A percentile compares a stretch with the other conserved stretches of the same genome.
These are phyloP conservation scores for Aquanectria penicillioides DNA, from an alignment of 2,329 filamentous ascomycete species.

Conservation along the genomic window DNA sequence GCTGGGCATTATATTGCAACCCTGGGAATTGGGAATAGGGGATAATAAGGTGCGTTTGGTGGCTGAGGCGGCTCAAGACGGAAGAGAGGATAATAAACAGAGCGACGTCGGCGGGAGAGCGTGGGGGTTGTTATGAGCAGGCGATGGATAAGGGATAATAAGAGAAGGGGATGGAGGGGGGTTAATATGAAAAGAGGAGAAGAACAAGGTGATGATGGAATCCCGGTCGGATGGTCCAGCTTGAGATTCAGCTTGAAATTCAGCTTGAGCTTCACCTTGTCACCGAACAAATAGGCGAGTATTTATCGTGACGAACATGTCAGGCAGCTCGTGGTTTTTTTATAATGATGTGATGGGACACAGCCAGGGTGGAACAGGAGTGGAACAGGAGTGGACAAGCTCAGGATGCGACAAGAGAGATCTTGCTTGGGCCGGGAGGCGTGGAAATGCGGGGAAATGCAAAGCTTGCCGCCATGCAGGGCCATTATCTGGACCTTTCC, in stretches of 20 bases:
- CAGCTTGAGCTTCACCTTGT: background rate
- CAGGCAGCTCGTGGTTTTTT: background rate
- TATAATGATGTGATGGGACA: no score
- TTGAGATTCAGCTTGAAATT: no score
- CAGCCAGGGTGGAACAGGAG: no score
- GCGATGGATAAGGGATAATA: no score
- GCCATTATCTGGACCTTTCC: slow-evolving; percentile 10
- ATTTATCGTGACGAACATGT: background rate
- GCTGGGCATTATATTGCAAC: slow-evolving; percentile 6
- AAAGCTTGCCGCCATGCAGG: slow-evolving; percentile 12
- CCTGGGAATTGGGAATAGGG: background rate
- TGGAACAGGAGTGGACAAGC: no score
- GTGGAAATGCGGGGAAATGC: slow-evolving; percentile 24
- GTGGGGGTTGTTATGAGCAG: no score
- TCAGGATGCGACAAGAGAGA: background rate
- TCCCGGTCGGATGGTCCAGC: no score
- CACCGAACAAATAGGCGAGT: background rate
- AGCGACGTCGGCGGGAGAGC: no score
- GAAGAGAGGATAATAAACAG: no score
- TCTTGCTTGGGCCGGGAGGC: slow-evolving; percentile 1
- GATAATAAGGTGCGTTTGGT: background rate
- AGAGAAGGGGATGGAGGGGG: background rate
- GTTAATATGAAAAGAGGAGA: no score
- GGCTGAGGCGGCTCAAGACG: background rate
- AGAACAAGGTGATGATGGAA: no score